Percentiles rank a stretch among this genome's conserved stretches.
Conservation (phyloP, 495 filamentous ascomycete species). For the Letharia columbiana region DNA sequence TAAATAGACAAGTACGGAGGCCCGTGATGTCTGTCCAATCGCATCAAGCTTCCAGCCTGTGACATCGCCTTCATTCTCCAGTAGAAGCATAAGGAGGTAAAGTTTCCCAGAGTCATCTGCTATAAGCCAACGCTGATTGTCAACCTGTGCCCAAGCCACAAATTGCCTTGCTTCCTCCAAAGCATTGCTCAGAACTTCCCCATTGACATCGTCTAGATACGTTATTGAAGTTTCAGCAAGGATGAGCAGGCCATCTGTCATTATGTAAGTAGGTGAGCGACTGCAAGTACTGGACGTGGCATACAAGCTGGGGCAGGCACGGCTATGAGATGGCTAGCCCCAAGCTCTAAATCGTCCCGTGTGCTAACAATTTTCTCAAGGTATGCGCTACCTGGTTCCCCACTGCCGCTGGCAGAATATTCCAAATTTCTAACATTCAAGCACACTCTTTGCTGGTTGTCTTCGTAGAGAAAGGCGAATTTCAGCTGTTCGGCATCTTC, state of each 20-base stretch:
- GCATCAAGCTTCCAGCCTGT: slow-evolving; percentile 55
- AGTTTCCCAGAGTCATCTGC: slow-evolving; percentile 84
- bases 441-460: slow-evolving; percentile 52
- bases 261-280: slow-evolving; percentile 33
- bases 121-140: slow-evolving; percentile 70
- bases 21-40: slow-evolving; percentile 64
- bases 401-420: slow-evolving; percentile 39
- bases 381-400: slow-evolving; percentile 41
- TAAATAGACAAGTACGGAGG: slow-evolving; percentile 70
- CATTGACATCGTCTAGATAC: slow-evolving; percentile 67
- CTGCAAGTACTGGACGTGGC: slow-evolving; percentile 24
- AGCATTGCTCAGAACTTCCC: slow-evolving; percentile 47
- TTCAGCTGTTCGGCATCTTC: slow-evolving; percentile 51
- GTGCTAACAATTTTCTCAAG: slow-evolving; percentile 43
- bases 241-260: slow-evolving; percentile 58
- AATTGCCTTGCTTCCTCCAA: slow-evolving; percentile 72
- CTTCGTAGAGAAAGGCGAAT: slow-evolving; percentile 77
- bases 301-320: slow-evolving; percentile 54
- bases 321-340: slow-evolving; percentile 75
- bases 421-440: slow-evolving; percentile 52
- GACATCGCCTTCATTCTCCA: slow-evolving; percentile 55
- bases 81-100: slow-evolving; percentile 66
- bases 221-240: slow-evolving; percentile 76
- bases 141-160: slow-evolving; percentile 77
- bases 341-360: slow-evolving; percentile 57